A percentile compares a stretch with the other conserved stretches of the same genome.
phyloP scores from a whole-genome alignment of 208 protist species.

The Plasmodiophora brassicae region DNA sequence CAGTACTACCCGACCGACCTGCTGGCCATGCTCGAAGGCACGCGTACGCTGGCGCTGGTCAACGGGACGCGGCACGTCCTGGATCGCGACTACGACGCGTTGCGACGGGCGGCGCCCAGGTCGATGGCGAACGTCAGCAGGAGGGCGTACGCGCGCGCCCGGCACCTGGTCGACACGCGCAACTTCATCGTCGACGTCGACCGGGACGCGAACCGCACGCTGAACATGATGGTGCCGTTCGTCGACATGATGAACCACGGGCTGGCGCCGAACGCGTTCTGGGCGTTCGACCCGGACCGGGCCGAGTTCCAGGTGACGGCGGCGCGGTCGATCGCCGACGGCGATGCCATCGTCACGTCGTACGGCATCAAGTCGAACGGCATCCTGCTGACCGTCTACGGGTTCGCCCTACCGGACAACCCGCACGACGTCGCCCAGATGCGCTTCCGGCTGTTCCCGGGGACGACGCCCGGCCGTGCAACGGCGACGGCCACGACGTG shows the following conservation, averaged over 20 bases:
- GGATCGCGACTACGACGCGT: not conserved
- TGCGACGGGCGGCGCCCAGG: not conserved
- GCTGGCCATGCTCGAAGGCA: not conserved
- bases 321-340: not conserved
- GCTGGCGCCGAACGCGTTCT: not conserved
- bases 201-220: not conserved
- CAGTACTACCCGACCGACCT: not conserved
- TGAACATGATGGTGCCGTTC: conserved; percentile 10
- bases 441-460: not conserved
- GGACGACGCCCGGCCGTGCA: not conserved
- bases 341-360: not conserved
- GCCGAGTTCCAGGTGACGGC: not conserved
- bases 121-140: not conserved
- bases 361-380: not conserved
- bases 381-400: not conserved
- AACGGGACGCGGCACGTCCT: not conserved
- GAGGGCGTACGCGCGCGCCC: not conserved
- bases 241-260: conserved; percentile 29
- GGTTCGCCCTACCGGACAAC: not conserved
- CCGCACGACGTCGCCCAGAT: not conserved
- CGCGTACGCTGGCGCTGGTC: not conserved
- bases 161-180: not conserved
- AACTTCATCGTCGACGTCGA: not conserved
- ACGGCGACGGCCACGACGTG: not conserved
- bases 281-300: not conserved